A percentile compares a stretch with the other conserved stretches of the same genome.
phyloP scores from a whole-genome alignment of 1,284 basidiomycete species.

The Microbotryum violaceum region DNA sequence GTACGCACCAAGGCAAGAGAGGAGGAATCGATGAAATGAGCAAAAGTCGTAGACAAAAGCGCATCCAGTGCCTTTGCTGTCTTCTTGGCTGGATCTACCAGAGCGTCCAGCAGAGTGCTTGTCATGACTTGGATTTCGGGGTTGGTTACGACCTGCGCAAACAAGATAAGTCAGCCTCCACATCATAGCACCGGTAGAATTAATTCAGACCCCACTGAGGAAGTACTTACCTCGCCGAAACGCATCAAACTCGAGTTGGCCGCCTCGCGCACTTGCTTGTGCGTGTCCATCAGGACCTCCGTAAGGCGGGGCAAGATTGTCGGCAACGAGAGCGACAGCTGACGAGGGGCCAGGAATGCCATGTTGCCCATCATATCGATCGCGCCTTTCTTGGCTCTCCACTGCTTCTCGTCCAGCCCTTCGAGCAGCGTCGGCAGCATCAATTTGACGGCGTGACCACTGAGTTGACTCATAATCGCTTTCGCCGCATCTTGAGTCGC shows the following conservation, averaged over 20 bases:
- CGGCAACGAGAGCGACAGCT: conserved; percentile 89
- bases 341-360: conserved; percentile 95
- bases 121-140: conserved; percentile 84
- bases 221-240: conserved; percentile 66
- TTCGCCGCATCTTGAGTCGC: conserved; percentile 87
- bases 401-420: conserved; percentile 95
- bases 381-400: conserved; percentile 96
- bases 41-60: conserved; percentile 88
- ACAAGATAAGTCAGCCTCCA: not conserved
- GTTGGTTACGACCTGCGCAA: conserved; percentile 38
- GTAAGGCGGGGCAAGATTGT: conserved; percentile 94
- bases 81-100: conserved; percentile 85
- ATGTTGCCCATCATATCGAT: conserved; percentile 98
- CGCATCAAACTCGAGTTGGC: conserved; percentile 95
- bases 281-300: conserved; percentile 91
- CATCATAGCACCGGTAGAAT: not conserved
- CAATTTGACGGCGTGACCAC: conserved; percentile 85
- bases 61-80: conserved; percentile 74
- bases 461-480: conserved; percentile 92
- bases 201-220: too few species aligned
- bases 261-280: conserved; percentile 86
- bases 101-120: conserved; percentile 84
- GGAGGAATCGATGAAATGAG: conserved; percentile 97
- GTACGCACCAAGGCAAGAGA: conserved; percentile 79
- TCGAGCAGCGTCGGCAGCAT: conserved; percentile 84